A percentile compares a stretch with the other conserved stretches of the same genome.
phyloP scores from a whole-genome alignment of 2,329 filamentous ascomycete species.

The Paecilomyces niveus region DNA sequence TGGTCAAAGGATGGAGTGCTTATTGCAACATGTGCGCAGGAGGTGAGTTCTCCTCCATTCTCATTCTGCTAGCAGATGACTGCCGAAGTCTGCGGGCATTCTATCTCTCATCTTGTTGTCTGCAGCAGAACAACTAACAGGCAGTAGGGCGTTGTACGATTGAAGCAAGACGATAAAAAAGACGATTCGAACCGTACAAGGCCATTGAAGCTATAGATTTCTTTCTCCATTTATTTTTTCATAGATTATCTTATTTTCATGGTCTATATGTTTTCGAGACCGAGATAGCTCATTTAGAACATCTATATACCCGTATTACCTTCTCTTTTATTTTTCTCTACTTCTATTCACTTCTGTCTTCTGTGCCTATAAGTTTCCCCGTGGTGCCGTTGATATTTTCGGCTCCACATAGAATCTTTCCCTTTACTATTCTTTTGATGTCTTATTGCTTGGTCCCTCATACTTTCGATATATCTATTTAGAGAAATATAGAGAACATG shows the following conservation, averaged over 20 bases:
- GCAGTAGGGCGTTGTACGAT: constrained; percentile 37
- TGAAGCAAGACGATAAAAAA: constrained; percentile 34
- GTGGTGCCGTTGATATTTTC: not conserved
- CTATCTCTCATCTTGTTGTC: not conserved
- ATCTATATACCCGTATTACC: not conserved
- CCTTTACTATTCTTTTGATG: not conserved
- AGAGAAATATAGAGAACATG: too few species aligned
- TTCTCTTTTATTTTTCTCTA: not conserved
- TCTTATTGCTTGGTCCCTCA: not conserved
- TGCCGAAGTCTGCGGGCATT: not conserved
- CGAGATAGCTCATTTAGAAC: not conserved
- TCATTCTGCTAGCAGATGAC: not conserved
- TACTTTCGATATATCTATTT: too few species aligned
- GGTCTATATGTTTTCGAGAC: not conserved
- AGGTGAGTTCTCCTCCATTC: constrained; percentile 27
- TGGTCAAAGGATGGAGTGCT: constrained; percentile 43
- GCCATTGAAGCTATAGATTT: constrained; percentile 3
- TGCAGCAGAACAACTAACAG: constrained; percentile 8
- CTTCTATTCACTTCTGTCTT: not conserved
- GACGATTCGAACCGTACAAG: constrained; percentile 3
- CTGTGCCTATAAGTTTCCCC: not conserved
- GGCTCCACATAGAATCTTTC: not conserved
- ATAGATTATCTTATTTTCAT: not conserved
- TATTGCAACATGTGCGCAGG: constrained; percentile 45
- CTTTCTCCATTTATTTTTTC: not conserved